Evolutionary conservation across 805 yeast species (phyloP).

Genomic region (Lipomyces yamadae): DNA sequence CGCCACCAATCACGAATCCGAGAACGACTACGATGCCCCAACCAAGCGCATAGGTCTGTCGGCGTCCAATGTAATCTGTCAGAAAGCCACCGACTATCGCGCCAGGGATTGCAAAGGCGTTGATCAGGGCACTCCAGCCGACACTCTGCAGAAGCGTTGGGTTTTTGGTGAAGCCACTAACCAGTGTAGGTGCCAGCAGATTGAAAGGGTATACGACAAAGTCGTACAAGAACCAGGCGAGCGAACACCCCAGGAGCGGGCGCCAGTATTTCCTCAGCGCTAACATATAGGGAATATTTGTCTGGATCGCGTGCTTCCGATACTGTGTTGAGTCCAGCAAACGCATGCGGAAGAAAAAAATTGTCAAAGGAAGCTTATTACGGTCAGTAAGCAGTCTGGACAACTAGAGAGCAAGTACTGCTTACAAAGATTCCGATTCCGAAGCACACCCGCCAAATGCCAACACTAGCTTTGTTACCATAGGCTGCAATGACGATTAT

Average conservation of each 20-base stretch:
- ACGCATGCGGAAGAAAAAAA: neutral
- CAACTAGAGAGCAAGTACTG: neutral
- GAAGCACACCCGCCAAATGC: neutral
- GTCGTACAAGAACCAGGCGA: neutral
- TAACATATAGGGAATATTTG: neutral
- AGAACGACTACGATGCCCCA: neutral
- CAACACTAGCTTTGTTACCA: neutral
- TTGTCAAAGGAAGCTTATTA: neutral
- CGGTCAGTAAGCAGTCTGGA: neutral
- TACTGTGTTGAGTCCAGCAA: neutral
- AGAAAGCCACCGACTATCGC: neutral
- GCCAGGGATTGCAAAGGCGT: neutral
- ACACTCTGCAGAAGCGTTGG: conserved; percentile 3
- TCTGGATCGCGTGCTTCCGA: neutral
- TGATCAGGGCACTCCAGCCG: neutral
- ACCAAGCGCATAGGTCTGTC: neutral
- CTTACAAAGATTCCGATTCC: neutral
- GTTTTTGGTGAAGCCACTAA: neutral
- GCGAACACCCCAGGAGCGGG: neutral
- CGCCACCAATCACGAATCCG: neutral
- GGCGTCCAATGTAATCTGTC: neutral
- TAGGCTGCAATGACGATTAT: neutral
- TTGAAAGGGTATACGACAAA: neutral
- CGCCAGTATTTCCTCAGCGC: neutral
- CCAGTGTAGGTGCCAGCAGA: neutral